Evolutionary conservation across 148 eudicot species (phyloP).

Genomic region (Diospyros kaki): DNA sequence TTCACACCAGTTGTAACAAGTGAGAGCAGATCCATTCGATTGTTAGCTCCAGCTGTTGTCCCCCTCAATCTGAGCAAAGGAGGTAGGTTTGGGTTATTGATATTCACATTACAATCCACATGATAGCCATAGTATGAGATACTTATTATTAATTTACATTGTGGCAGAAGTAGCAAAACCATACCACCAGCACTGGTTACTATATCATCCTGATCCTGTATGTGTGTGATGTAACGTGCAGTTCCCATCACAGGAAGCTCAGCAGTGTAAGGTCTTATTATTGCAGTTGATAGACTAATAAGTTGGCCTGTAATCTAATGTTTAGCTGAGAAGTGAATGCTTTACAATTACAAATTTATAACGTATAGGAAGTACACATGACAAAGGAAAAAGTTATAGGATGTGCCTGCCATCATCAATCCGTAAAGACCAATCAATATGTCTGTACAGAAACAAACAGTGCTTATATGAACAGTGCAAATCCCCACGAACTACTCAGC

Average conservation of each 20-base stretch:
- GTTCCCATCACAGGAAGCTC: no score
- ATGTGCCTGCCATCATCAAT: not conserved
- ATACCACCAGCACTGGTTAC: no score
- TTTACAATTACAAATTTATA: no score
- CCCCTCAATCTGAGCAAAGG: slow-evolving; percentile 63
- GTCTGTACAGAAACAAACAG: no score
- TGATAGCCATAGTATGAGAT: no score
- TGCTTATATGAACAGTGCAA: not conserved
- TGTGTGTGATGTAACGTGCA: no score
- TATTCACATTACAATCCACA: not conserved
- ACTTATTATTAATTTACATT: no score
- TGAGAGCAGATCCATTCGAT: slow-evolving; percentile 79
- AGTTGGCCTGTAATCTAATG: not conserved
- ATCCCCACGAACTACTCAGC: not conserved
- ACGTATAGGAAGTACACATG: no score
- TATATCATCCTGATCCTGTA: no score
- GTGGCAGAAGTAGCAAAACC: no score
- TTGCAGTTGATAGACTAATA: no score
- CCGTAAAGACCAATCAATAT: not conserved
- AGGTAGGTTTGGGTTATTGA: not conserved
- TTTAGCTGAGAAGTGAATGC: not conserved
- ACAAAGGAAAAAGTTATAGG: not conserved
- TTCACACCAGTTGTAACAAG: slow-evolving; percentile 84
- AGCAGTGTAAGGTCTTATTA: no score
- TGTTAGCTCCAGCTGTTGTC: slow-evolving; percentile 79